A percentile compares a stretch with the other conserved stretches of the same genome.
These are phyloP conservation scores for Phytopythium cucurbitacearum DNA, from an alignment of 352 stramenopile species.

Conservation along the genomic window DNA sequence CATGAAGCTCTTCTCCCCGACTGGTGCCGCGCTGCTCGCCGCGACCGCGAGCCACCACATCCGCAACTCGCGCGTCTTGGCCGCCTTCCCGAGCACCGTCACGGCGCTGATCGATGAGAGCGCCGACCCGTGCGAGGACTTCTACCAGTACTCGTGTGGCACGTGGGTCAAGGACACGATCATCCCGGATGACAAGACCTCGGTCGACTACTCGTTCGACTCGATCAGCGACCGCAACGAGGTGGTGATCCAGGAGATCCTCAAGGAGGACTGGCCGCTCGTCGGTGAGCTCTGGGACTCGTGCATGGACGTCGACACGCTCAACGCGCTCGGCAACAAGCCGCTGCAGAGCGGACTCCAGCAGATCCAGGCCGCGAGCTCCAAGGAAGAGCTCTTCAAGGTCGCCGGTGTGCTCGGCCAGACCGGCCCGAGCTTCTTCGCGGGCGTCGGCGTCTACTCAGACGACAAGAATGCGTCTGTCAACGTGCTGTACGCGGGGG, in stretches of 20 bases:
- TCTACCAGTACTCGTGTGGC: slow-evolving; percentile 70
- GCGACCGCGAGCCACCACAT: slow-evolving; percentile 1
- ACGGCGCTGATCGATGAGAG: slow-evolving; percentile 37
- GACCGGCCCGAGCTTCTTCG: slow-evolving; percentile 61
- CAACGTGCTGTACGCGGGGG: slow-evolving; percentile 70
- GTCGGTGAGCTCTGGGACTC: slow-evolving; percentile 60
- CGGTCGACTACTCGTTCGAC: slow-evolving; percentile 43
- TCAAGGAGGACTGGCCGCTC: slow-evolving; percentile 60
- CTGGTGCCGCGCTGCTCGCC: neutral
- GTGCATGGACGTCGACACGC: slow-evolving; percentile 47
- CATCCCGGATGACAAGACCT: slow-evolving; percentile 25
- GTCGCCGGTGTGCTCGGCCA: slow-evolving; percentile 37
- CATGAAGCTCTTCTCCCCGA: slow-evolving; percentile 4
- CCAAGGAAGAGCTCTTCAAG: slow-evolving; percentile 33
- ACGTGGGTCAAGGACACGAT: slow-evolving; percentile 38
- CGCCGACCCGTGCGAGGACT: slow-evolving; percentile 58
- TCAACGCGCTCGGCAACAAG: slow-evolving; percentile 34
- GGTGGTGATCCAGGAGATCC: slow-evolving; percentile 43
- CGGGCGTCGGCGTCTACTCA: slow-evolving; percentile 41
- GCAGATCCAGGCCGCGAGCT: slow-evolving; percentile 26
- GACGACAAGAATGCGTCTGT: slow-evolving; percentile 47
- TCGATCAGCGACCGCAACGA: slow-evolving; percentile 48
- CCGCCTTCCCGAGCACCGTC: slow-evolving; percentile 29
- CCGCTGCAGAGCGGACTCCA: slow-evolving; percentile 34
- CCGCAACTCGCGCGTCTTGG: neutral